Evolutionary conservation across 768 basidiomycete species (phyloP), one percentile per base, ranked within the genome.

Genomic region (Fomitopsis serialis): DNA sequence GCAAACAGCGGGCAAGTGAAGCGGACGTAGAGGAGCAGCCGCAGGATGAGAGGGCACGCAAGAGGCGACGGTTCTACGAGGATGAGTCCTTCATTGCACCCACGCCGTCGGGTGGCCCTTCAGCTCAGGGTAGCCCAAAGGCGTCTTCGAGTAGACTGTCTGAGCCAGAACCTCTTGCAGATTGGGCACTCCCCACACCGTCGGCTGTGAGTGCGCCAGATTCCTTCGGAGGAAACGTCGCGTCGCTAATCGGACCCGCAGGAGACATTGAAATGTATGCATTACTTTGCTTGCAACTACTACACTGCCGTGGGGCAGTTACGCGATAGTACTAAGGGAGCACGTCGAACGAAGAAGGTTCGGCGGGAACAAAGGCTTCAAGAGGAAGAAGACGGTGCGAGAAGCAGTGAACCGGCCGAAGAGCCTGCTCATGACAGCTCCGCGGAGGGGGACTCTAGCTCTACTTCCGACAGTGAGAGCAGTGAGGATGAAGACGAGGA

Each of bases 231-330:
- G 8, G 1, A 37, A 25, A 29, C 29, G 46, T 42, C 52, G 50
- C 43, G 54, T 45, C 22, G 25, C 37, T 42, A 53, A 5, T 50
- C 29, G 45, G 25, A 47, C 43, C 34, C 42, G 52, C 43, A 81
- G 78, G 79, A 81, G 51, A 54, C 81, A 24, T 57, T 80, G 45
- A 80, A 80, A 64, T 72, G 72, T 45, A 73, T 80, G 37, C 80
- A 80, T 55, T 68, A 78, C 58, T 78, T 77, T 51, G 67, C 79
- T 22, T 76, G 74, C 45, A 68, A 66, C 21, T 84, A 85, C 63
- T 92, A 89, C 58, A 70, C 71, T 21, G 81, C 82, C 57, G 72
- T 75, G 51, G 86, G 82, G 0, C 78, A 88, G 56, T 66, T 89
- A 2, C 67, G 73, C 19, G 77, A 88, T 55, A 71, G 67, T 11